These are phyloP conservation scores for Phtheirospermum japonicum DNA, from an alignment of 257 asterid species.

Conservation along the genomic window DNA sequence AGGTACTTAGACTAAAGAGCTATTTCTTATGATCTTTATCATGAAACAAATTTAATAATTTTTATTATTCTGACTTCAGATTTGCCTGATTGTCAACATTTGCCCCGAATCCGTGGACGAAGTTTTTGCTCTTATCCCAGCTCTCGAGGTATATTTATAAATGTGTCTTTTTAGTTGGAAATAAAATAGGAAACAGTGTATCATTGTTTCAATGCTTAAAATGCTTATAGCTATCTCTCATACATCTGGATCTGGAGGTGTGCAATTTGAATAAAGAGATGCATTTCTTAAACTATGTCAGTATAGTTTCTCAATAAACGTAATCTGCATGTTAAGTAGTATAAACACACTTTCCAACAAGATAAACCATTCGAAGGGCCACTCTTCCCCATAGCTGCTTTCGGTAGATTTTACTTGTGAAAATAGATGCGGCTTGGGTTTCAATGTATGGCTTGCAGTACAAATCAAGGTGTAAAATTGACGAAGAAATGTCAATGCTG, in stretches of 20 bases:
- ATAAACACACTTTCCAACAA: no score
- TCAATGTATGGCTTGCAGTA: constrained; percentile 14
- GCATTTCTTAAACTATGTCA: not conserved
- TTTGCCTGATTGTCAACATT: constrained; percentile 74
- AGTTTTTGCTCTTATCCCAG: constrained; percentile 77
- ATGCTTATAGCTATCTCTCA: constrained; percentile 10
- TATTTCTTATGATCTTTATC: constrained; percentile 18
- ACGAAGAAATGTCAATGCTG: not conserved
- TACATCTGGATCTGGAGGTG: not conserved
- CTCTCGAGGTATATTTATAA: constrained; percentile 59
- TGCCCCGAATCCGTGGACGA: constrained; percentile 78
- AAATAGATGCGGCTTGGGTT: not conserved
- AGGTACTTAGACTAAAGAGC: constrained; percentile 51
- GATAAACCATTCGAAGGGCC: no score
- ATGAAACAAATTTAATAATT: constrained; percentile 23
- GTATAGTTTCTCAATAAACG: constrained; percentile 3
- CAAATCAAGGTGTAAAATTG: constrained; percentile 15
- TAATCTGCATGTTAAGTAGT: not conserved
- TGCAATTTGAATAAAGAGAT: constrained; percentile 15
- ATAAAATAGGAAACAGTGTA: constrained; percentile 3
- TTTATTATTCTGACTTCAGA: constrained; percentile 46
- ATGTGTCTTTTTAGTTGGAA: constrained; percentile 17
- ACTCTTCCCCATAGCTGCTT: no score
- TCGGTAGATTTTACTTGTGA: no score
- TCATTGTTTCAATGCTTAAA: constrained; percentile 14